phyloP scores from a whole-genome alignment of 768 basidiomycete genomes.

The Mrakia gelida region DNA sequence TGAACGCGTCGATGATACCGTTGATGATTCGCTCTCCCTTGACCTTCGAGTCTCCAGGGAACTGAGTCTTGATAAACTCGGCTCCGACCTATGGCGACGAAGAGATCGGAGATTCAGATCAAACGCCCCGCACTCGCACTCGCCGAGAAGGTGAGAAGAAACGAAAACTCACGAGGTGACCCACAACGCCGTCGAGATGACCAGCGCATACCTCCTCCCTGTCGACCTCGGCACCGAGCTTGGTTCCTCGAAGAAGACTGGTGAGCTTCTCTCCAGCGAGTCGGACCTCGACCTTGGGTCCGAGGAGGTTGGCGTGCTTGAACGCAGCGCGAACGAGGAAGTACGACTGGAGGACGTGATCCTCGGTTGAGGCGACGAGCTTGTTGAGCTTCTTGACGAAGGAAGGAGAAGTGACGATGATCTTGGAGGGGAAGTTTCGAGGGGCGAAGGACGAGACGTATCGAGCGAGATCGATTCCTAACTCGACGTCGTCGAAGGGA shows the following conservation, averaged over 20 bases:
- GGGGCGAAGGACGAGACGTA: conserved; percentile 84
- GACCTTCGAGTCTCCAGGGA: conserved; percentile 61
- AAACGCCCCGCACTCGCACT: too few species aligned
- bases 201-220: conserved; percentile 56
- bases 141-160: too few species aligned
- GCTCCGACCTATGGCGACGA: neutral
- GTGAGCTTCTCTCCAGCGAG: conserved; percentile 64
- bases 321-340: conserved; percentile 73
- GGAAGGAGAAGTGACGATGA: conserved; percentile 76
- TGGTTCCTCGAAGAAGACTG: conserved; percentile 74
- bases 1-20: conserved; percentile 75
- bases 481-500: conserved; percentile 56
- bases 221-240: conserved; percentile 77
- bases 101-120: too few species aligned
- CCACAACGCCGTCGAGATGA: conserved; percentile 1
- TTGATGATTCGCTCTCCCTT: conserved; percentile 76
- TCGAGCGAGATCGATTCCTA: conserved; percentile 74
- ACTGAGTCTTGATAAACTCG: conserved; percentile 37
- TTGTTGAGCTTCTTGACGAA: conserved; percentile 64
- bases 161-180: conserved; percentile 2
- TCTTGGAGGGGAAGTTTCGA: conserved; percentile 59
- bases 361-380: conserved; percentile 63
- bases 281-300: conserved; percentile 71
- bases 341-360: conserved; percentile 59
- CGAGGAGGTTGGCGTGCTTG: conserved; percentile 59